Evolutionary conservation across 2,329 filamentous ascomycete species (phyloP), one percentile per base, ranked within the genome.

Genomic region (Pseudogymnoascus sp.): DNA sequence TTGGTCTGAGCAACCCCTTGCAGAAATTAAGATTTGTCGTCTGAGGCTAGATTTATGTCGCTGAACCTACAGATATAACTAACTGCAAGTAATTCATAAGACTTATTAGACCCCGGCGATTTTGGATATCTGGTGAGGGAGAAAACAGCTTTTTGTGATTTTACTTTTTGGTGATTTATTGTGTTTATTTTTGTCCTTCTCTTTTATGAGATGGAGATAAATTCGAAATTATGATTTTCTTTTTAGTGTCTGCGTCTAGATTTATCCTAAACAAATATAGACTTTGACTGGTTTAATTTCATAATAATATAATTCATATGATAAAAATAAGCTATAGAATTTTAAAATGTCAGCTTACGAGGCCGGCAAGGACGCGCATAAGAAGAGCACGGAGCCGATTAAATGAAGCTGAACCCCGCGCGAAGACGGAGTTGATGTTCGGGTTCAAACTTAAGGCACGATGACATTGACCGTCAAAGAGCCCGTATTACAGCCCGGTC

Each of bases 341-440:
- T 12, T 46, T n/a, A 12, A 2, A 24, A 35, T 60, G 56, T 60
- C 31, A 60, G 56, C 56, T 60, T 60, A 38, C 56, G 56, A 60
- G 56, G 56, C 56, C 16, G 56, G 56, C 56, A 60, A 35, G 56
- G 16, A 60, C 56, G 31, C 56, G 35, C 56, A 35, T 14, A 2
- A 6, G 2, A 38, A 28, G 7, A 60, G 56, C 35, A 53, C 43
- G 43, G 24, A 53, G 56, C 56, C 56, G 56, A 37, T 60, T 60
- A 60, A 60, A 60, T 37, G 56, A 60, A 60, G 56, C 56, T 60
- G 22, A n/a, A 3, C 56, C 22, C 43, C 26, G 43, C 4, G 1
- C 24, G 3, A 16, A 53, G 43, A 53, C 56, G 28, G 35, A 38
- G 35, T 60, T 26, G 35, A 35, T 60, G 22, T 35, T 60, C 35